A percentile compares a stretch with the other conserved stretches of the same genome.
Evolutionary conservation across 2,329 filamentous ascomycete genomes (phyloP).

Genomic region (Aspergillus pseudotamarii): DNA sequence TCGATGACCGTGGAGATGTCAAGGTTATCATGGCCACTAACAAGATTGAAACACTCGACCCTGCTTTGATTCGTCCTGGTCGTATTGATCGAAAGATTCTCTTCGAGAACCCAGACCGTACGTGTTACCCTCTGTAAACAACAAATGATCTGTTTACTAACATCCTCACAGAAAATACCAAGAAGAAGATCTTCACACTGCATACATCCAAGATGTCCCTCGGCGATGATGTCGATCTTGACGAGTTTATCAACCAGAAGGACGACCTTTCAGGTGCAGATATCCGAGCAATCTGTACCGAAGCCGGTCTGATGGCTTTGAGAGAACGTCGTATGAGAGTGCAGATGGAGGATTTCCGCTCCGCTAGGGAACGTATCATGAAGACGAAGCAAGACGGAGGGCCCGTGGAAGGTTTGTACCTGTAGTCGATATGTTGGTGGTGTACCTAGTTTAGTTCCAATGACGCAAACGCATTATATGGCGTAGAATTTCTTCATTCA

Average conservation of each 20-base stretch:
- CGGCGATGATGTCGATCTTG: constrained; percentile 93
- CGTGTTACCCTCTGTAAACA: constrained; percentile 30
- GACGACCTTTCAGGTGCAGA: constrained; percentile 96
- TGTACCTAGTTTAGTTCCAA: constrained; percentile 17
- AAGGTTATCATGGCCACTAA: constrained; percentile 99
- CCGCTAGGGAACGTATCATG: constrained; percentile 88
- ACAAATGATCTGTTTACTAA: constrained; percentile 24
- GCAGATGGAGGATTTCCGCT: constrained; percentile 96
- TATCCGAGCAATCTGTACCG: constrained; percentile 98
- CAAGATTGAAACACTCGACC: constrained; percentile 98
- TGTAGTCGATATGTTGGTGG: constrained; percentile 61
- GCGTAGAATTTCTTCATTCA: constrained; percentile 18
- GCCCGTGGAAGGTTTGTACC: constrained; percentile 88
- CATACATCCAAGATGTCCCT: constrained; percentile 99
- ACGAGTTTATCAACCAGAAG: constrained; percentile 98
- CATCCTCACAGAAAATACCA: constrained; percentile 69
- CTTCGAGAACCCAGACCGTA: constrained; percentile 72
- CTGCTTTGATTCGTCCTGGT: constrained; percentile 91
- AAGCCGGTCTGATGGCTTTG: constrained; percentile 91
- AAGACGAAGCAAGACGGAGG: constrained; percentile 99
- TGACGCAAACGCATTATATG: constrained; percentile 8
- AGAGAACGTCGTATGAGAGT: constrained; percentile 96
- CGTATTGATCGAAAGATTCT: constrained; percentile 98
- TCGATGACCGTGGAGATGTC: constrained; percentile 97
- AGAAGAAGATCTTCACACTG: constrained; percentile 96